A percentile compares a stretch with the other conserved stretches of the same genome.
These are phyloP conservation scores for Coriolopsis trogii DNA, from an alignment of 1,284 basidiomycete species.

Conservation along the genomic window DNA sequence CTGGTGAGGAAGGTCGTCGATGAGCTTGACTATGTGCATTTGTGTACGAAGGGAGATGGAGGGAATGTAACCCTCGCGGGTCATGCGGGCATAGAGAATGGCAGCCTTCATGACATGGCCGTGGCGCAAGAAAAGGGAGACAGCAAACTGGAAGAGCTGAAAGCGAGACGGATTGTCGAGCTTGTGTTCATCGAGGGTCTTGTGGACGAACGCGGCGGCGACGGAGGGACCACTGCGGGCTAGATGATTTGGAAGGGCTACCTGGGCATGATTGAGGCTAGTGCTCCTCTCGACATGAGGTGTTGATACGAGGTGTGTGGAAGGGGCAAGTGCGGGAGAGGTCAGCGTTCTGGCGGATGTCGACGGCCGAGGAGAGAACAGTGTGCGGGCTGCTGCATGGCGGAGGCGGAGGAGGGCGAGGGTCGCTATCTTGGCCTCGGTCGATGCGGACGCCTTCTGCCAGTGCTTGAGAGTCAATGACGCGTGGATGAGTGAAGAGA, in stretches of 20 bases:
- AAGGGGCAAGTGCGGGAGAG: no score
- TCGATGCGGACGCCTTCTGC: no score
- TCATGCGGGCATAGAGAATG: slow-evolving; percentile 45
- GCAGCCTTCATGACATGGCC: slow-evolving; percentile 40
- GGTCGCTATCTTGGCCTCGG: no score
- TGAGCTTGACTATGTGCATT: slow-evolving; percentile 40
- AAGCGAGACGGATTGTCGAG: slow-evolving; percentile 26
- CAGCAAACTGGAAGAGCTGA: slow-evolving; percentile 35
- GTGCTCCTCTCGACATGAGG: no score
- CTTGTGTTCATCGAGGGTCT: slow-evolving; percentile 4
- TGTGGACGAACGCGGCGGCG: slow-evolving; percentile 22
- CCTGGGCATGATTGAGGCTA: not conserved
- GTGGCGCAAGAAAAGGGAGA: slow-evolving; percentile 40
- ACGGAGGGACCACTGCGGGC: slow-evolving; percentile 6
- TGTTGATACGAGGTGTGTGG: no score
- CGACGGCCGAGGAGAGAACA: no score
- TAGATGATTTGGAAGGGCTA: slow-evolving; percentile 3
- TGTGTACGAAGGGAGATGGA: slow-evolving; percentile 42
- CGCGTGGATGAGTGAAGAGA: no score
- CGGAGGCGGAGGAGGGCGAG: no score
- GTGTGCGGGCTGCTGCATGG: no score
- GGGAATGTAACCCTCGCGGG: slow-evolving; percentile 40
- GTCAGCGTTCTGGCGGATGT: no score
- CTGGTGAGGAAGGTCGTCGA: slow-evolving; percentile 13
- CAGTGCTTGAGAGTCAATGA: no score